A percentile compares a stretch with the other conserved stretches of the same genome.
These are phyloP conservation scores for Scheffersomyces titani DNA, from an alignment of 1,139 yeast species.

Conservation along the genomic window DNA sequence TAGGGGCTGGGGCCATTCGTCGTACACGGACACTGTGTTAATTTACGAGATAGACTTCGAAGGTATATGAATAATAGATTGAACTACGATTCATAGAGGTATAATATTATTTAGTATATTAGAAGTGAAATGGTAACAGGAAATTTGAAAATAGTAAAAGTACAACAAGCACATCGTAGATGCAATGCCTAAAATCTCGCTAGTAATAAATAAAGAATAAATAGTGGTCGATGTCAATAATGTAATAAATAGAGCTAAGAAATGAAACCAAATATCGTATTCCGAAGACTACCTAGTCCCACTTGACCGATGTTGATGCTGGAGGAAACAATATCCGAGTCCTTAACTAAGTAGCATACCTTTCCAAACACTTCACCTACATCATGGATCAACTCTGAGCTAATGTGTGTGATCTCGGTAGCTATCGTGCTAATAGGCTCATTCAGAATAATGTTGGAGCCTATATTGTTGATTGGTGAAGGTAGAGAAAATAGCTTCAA, in stretches of 20 bases:
- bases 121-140: constrained; percentile 3
- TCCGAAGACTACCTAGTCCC: constrained; percentile 35
- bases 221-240: too few species aligned
- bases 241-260: background rate
- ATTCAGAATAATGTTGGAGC: constrained; percentile 6
- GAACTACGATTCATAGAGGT: constrained; percentile 2
- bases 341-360: constrained; percentile 13
- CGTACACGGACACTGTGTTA: constrained; percentile 74
- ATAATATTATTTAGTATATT: background rate
- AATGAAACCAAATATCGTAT: constrained; percentile 20
- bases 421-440: constrained; percentile 7
- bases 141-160: constrained; percentile 2
- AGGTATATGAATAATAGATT: constrained; percentile 7
- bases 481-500: constrained; percentile 7
- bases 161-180: constrained; percentile 6
- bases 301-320: constrained; percentile 27
- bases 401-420: constrained; percentile 7
- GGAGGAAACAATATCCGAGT: constrained; percentile 16
- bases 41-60: constrained; percentile 69
- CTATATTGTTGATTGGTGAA: constrained; percentile 5
- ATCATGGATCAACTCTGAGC: constrained; percentile 11
- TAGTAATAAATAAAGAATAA: background rate
- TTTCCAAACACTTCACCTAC: constrained; percentile 14
- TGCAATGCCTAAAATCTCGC: background rate
- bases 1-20: constrained; percentile 89